Evolutionary conservation across 768 basidiomycete genomes (phyloP), one percentile per base, ranked within the genome.

Genomic region (Tricholoma furcatifolium): DNA sequence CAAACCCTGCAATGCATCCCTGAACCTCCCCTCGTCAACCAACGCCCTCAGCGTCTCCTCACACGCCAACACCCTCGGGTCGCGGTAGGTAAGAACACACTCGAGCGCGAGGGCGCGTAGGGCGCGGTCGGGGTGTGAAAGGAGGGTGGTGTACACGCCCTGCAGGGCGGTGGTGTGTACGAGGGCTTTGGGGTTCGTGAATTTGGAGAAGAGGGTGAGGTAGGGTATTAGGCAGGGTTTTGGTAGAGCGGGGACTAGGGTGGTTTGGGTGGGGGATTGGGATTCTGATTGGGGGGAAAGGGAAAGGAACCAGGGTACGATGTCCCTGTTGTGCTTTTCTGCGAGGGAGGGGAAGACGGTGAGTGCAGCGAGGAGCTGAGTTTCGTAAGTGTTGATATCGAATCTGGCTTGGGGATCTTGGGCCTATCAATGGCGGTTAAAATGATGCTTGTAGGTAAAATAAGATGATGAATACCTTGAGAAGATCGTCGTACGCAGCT

Each of bases 131-230:
- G 94, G 91, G 57, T 93, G 87, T 4, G 93, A 86, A 20, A 98
- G 79, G 18, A 91, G 77, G n/a, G 79, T 71, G 12, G 78, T 76
- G 69, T 94, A 96, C 20, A 93, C 64, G 1, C 73, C 46, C 38
- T 79, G 81, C 4, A 98, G 75, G 0, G 77, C 76, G 8, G 87
- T 78, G 0, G 90, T 81, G 6, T 82, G 76, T 63, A 84, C 80
- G 2, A 95, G 73, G 0, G 93, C 91, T 70, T 92, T 96, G n/a
- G 95, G 96, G 63, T 98, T 98, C 60, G 74, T 73, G 65, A 99
- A 91, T 65, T 94, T 96, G 45, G 90, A 79, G 68, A 98, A 91
- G 10, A 98, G 77, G 17, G 81, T 81, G 23, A 98, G 82, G 85
- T 91, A 98, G 0, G 82, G 75, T 14, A 71, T 71, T 9, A 97